Base-by-base conservation (phyloP, 2,329 filamentous ascomycete species). In the Aureobasidium sp. region DNA sequence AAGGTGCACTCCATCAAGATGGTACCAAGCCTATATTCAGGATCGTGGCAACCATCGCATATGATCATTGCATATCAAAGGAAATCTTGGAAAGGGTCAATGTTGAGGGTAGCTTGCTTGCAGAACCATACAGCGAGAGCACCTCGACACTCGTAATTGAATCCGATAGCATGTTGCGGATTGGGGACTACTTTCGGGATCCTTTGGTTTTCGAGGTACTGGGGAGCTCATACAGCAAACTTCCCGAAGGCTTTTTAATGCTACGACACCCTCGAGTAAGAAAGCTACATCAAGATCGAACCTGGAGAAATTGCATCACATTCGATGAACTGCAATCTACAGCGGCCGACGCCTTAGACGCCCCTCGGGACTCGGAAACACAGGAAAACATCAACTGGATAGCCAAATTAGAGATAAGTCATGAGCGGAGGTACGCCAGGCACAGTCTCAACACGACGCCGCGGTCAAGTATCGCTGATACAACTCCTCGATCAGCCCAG, bases 181-280 rank as follows among this genome's bases (percentile, higher is more conserved):
- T 78, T 67, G 77, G 79, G 0, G 74, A 79, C 1, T 73, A 87
- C 0, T 96, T 96, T 71, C 82, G 80, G 7, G 77, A 80, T 0
- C 91, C 91, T 0, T 82, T 90, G 24, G 84, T 96, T 0, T 89
- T 92, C 62, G 92, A 96, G 67, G 78, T 96, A 63, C 80, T 89
- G 27, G 92, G 90, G 59, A 89, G 90, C 65, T 87, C 87, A 0
- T 96, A 92, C 67, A 88, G 91, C 64, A 89, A 87, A 69, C 81
- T 83, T 2, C 82, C 84, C 4, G 87, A 88, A 68, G 80, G 81
- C 1, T 92, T 89, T 69, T 91, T 85, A 78, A 87, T 86, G 63
- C 82, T 91, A 59, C 82, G 92, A 1, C 95, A 96, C 69, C 88
- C 92, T 1, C 79, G 83, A 2, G 84, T 93, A 3, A 81, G 84